These are phyloP conservation scores for Leccinum fibrillosum DNA, from an alignment of 768 basidiomycete genomes.

Conservation along the genomic window DNA sequence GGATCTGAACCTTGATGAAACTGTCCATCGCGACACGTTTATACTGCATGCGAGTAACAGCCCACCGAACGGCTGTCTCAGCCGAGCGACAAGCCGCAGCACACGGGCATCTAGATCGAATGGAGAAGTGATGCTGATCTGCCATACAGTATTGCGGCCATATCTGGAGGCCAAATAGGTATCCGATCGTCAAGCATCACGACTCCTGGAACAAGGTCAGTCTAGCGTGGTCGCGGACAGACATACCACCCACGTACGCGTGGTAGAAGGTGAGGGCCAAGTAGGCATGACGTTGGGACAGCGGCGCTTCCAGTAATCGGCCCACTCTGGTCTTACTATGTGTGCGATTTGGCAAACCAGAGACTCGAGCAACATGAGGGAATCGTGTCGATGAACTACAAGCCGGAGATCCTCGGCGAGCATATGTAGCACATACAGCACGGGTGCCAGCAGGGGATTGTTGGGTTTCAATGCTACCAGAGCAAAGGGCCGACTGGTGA, in stretches of 20 bases:
- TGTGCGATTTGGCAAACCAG: slow-evolving; percentile 61
- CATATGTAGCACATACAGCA: slow-evolving; percentile 75
- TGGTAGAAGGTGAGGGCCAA: slow-evolving; percentile 53
- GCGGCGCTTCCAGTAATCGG: slow-evolving; percentile 87
- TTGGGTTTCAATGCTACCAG: slow-evolving; percentile 35
- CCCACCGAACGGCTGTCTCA: too few species aligned
- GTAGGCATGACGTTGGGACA: slow-evolving; percentile 57
- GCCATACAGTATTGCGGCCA: slow-evolving; percentile 61
- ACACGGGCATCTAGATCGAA: too few species aligned
- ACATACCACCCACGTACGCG: slow-evolving; percentile 17
- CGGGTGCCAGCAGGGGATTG: slow-evolving; percentile 44
- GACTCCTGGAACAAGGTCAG: slow-evolving; percentile 33
- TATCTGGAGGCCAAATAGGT: slow-evolving; percentile 76
- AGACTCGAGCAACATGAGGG: slow-evolving; percentile 55
- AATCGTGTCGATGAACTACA: slow-evolving; percentile 50
- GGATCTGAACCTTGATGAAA: too few species aligned
- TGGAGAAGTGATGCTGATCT: slow-evolving; percentile 37
- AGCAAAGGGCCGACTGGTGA: slow-evolving; percentile 27
- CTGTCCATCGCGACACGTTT: too few species aligned
- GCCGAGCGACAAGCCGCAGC: too few species aligned
- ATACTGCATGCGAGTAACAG: too few species aligned
- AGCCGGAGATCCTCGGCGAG: slow-evolving; percentile 71
- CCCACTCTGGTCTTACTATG: slow-evolving; percentile 78
- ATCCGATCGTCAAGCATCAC: slow-evolving; percentile 63
- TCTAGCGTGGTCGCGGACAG: neutral